Conservation (phyloP, 192 early-diverging fungal genomes). For the Coemansia sp. region DNA sequence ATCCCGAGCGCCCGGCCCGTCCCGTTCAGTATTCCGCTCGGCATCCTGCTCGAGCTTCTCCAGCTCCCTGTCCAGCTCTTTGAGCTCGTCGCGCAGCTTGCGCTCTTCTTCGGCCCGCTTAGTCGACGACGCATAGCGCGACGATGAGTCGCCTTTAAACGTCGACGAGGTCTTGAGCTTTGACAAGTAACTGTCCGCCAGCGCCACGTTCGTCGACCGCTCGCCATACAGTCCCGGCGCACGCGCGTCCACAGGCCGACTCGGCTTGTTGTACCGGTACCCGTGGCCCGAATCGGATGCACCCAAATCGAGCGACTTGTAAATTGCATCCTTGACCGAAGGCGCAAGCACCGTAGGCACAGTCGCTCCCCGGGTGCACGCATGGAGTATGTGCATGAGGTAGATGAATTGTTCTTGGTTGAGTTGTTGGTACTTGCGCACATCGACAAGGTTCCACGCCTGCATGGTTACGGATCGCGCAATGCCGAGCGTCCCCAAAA, state of each 20-base stretch:
- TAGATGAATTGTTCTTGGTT: conserved; percentile 56
- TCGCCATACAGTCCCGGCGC: conserved; percentile 52
- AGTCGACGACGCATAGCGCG: conserved; percentile 46
- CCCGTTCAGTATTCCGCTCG: background rate
- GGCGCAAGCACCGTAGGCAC: conserved; percentile 44
- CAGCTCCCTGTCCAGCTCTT: conserved; percentile 40
- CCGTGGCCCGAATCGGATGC: conserved; percentile 20
- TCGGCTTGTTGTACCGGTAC: conserved; percentile 27
- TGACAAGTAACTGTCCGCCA: conserved; percentile 55
- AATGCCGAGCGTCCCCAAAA: conserved; percentile 35
- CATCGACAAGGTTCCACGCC: conserved; percentile 53
- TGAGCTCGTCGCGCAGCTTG: conserved; percentile 42
- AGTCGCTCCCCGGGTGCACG: conserved; percentile 21
- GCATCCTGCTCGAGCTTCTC: conserved; percentile 17
- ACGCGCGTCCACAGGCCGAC: conserved; percentile 12
- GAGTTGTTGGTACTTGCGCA: conserved; percentile 55
- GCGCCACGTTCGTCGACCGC: conserved; percentile 49
- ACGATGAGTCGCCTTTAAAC: conserved; percentile 47
- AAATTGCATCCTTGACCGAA: conserved; percentile 47
- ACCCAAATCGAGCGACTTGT: conserved; percentile 47
- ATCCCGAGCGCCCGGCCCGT: background rate
- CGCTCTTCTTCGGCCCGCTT: conserved; percentile 50
- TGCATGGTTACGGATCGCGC: conserved; percentile 34
- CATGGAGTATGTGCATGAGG: conserved; percentile 44
- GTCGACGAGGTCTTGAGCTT: conserved; percentile 53